A percentile compares a stretch with the other conserved stretches of the same genome.
Conservation (phyloP, 2,329 filamentous ascomycete species). For the Scleromitrula shiraiana region DNA sequence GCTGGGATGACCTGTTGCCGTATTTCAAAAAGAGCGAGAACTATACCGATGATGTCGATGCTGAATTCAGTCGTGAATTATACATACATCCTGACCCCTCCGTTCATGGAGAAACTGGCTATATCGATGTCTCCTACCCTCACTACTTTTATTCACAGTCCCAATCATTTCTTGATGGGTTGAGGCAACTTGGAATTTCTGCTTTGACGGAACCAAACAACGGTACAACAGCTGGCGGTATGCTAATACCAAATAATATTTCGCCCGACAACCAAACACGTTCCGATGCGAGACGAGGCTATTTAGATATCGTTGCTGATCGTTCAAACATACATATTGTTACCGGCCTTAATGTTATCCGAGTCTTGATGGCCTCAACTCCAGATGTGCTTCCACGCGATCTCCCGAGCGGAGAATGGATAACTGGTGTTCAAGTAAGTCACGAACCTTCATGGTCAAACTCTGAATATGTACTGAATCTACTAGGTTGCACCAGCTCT, state of each 20-base stretch:
- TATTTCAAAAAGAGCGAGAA: slow-evolving; percentile 38
- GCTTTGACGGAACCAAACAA: slow-evolving; percentile 32
- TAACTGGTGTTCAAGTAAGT: slow-evolving; percentile 35
- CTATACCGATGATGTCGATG: slow-evolving; percentile 27
- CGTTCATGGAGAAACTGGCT: slow-evolving; percentile 31
- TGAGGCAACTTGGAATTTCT: slow-evolving; percentile 33
- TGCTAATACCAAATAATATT: slow-evolving; percentile 34
- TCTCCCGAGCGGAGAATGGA: slow-evolving; percentile 11
- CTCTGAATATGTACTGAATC: background rate
- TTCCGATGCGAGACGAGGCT: slow-evolving; percentile 34
- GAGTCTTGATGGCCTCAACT: slow-evolving; percentile 25
- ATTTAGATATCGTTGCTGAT: slow-evolving; percentile 31
- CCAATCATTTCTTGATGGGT: slow-evolving; percentile 33
- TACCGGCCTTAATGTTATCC: slow-evolving; percentile 34
- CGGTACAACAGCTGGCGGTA: slow-evolving; percentile 32
- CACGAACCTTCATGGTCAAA: background rate
- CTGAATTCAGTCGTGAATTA: slow-evolving; percentile 17
- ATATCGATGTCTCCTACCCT: slow-evolving; percentile 34
- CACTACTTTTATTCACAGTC: slow-evolving; percentile 34
- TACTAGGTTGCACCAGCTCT: slow-evolving; percentile 18
- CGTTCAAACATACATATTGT: slow-evolving; percentile 35
- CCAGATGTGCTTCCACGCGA: slow-evolving; percentile 6
- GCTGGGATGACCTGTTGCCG: slow-evolving; percentile 32
- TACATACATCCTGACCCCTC: slow-evolving; percentile 25
- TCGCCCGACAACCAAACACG: slow-evolving; percentile 34